Conservation (phyloP, 73 alveolate genomes). For the Paramecium bursaria region DNA sequence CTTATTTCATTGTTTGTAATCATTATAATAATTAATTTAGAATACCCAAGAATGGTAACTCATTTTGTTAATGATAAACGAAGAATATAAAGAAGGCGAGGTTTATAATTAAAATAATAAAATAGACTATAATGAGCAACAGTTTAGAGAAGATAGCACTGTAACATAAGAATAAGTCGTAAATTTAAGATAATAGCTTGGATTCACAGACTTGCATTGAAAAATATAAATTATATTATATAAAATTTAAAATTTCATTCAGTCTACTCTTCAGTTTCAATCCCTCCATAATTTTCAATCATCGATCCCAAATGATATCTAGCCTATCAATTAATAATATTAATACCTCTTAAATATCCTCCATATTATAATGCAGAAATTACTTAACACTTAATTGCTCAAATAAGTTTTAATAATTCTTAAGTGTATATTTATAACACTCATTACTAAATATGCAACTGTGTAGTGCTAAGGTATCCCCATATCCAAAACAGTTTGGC, state of each 20-base stretch:
- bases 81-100: constrained; percentile 50
- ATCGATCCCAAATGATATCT: not conserved
- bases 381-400: not conserved
- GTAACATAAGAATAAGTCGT: constrained; percentile 39
- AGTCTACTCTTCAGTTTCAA: constrained; percentile 14
- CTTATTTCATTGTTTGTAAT: not conserved
- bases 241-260: too few relatives aligned
- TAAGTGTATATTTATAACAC: not conserved
- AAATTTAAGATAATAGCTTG: not conserved
- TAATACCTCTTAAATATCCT: constrained; percentile 7
- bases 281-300: constrained; percentile 41
- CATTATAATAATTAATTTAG: not conserved
- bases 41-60: constrained; percentile 44
- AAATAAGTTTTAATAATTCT: not conserved
- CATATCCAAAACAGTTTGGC: not conserved
- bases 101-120: not conserved
- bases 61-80: constrained; percentile 35
- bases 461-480: not conserved
- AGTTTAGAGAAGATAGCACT: constrained; percentile 37
- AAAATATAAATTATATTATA: not conserved
- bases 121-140: constrained; percentile 36
- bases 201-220: constrained; percentile 39
- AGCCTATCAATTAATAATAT: too few relatives aligned
- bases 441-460: constrained; percentile 40
- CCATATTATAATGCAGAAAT: constrained; percentile 10